phyloP scores from a whole-genome alignment of 1,139 yeast species.

The Geotrichum bryndzae region DNA sequence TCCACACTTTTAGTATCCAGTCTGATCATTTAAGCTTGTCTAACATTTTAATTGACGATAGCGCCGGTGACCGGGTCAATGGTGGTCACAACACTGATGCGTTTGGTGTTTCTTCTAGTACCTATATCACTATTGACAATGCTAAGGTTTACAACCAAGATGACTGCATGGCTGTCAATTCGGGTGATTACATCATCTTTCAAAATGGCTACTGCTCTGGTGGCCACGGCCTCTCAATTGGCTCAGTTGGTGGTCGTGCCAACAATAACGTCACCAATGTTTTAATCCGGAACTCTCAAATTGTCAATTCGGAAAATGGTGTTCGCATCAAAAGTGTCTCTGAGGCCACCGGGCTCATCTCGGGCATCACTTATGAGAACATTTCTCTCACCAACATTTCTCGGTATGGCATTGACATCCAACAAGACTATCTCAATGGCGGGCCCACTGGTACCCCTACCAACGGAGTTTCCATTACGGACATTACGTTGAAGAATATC shows the following conservation, averaged over 20 bases:
- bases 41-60: slow-evolving; percentile 2
- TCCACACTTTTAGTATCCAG: slow-evolving; percentile 3
- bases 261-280: slow-evolving; percentile 3
- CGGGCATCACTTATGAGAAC: background rate
- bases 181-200: no score
- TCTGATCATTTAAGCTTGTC: slow-evolving; percentile 1
- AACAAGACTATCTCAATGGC: slow-evolving; percentile 9
- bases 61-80: background rate
- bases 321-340: background rate
- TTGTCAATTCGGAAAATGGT: slow-evolving; percentile 5
- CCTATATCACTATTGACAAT: background rate
- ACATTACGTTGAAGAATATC: background rate
- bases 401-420: slow-evolving; percentile 4
- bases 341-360: slow-evolving; percentile 1
- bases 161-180: no score
- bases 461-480: background rate
- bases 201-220: background rate
- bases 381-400: slow-evolving; percentile 7
- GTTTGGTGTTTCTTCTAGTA: background rate
- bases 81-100: slow-evolving; percentile 10
- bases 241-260: slow-evolving; percentile 9
- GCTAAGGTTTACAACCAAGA: slow-evolving; percentile 1
- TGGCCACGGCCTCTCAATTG: slow-evolving; percentile 11
- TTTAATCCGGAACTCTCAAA: background rate
- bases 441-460: slow-evolving; percentile 9